These are phyloP conservation scores for Penicillium samsonianum DNA, from an alignment of 495 filamentous ascomycete species.

Conservation along the genomic window DNA sequence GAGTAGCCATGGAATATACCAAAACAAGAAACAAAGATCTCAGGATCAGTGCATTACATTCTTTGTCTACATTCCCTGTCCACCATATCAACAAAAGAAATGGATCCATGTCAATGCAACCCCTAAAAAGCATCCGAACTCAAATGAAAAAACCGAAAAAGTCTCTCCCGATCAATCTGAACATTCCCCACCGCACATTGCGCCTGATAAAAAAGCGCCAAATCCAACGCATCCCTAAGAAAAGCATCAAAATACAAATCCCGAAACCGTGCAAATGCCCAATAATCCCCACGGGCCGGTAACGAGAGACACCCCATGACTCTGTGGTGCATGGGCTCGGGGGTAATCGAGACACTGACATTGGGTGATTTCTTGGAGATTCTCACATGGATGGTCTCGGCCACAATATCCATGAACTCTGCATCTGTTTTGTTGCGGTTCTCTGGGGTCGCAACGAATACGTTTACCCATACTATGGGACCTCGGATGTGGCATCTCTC, in stretches of 20 bases:
- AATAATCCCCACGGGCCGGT: background rate
- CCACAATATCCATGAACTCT: background rate
- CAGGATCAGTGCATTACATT: background rate
- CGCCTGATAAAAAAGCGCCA: background rate
- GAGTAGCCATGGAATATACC: background rate
- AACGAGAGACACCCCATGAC: constrained; percentile 2
- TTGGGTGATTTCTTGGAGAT: background rate
- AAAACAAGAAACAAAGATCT: background rate
- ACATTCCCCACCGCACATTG: background rate
- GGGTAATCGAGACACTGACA: background rate
- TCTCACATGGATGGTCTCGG: background rate
- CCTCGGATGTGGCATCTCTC: background rate
- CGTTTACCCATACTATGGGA: constrained; percentile 4
- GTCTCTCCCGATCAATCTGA: background rate
- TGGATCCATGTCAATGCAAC: background rate
- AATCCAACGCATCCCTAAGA: background rate
- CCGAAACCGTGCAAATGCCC: background rate
- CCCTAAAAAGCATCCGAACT: background rate
- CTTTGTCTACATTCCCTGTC: background rate
- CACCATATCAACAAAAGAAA: background rate
- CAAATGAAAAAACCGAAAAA: background rate
- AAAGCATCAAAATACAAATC: background rate
- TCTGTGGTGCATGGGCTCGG: constrained; percentile 1
- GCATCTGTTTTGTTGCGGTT: background rate
- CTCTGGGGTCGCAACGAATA: background rate